Conservation (phyloP, 1,284 basidiomycete species). For the Phenoliferia sp. region DNA sequence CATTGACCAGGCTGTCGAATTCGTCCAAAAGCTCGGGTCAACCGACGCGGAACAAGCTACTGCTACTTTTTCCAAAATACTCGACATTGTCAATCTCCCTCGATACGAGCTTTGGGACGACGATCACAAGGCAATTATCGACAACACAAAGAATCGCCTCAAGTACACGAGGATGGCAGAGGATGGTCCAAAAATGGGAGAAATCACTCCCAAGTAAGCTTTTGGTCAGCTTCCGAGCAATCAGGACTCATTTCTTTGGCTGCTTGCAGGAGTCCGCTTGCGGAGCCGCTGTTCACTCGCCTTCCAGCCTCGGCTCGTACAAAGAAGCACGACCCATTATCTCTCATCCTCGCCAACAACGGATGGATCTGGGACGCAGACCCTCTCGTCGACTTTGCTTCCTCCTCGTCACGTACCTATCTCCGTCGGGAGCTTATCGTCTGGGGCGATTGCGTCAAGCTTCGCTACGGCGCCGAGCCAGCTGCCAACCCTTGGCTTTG, state of each 20-base stretch:
- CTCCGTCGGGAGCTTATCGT: slow-evolving; percentile 92
- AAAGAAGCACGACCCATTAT: slow-evolving; percentile 58
- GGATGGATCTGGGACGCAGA: slow-evolving; percentile 99
- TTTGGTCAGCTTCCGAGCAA: neutral
- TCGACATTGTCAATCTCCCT: slow-evolving; percentile 81
- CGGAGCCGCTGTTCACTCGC: slow-evolving; percentile 86
- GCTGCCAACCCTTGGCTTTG: slow-evolving; percentile 90
- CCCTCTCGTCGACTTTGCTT: slow-evolving; percentile 89
- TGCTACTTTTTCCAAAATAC: slow-evolving; percentile 65
- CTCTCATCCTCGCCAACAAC: slow-evolving; percentile 87
- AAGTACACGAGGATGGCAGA: slow-evolving; percentile 74
- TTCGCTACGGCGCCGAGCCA: slow-evolving; percentile 77
- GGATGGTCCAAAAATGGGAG: slow-evolving; percentile 77
- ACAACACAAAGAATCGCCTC: slow-evolving; percentile 67
- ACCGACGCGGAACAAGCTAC: slow-evolving; percentile 48
- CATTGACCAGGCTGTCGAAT: slow-evolving; percentile 57
- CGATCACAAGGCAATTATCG: slow-evolving; percentile 68
- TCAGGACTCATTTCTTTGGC: neutral
- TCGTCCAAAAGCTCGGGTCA: slow-evolving; percentile 63
- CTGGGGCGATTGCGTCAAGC: slow-evolving; percentile 97
- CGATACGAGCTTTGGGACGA: slow-evolving; percentile 80
- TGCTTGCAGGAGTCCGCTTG: slow-evolving; percentile 62
- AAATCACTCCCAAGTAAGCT: slow-evolving; percentile 67
- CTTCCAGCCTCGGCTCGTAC: slow-evolving; percentile 54
- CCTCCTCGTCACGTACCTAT: slow-evolving; percentile 92